A percentile compares a stretch with the other conserved stretches of the same genome.
These are phyloP conservation scores for Nigrograna mackinnonii DNA, from an alignment of 2,329 filamentous ascomycete genomes.

Conservation along the genomic window DNA sequence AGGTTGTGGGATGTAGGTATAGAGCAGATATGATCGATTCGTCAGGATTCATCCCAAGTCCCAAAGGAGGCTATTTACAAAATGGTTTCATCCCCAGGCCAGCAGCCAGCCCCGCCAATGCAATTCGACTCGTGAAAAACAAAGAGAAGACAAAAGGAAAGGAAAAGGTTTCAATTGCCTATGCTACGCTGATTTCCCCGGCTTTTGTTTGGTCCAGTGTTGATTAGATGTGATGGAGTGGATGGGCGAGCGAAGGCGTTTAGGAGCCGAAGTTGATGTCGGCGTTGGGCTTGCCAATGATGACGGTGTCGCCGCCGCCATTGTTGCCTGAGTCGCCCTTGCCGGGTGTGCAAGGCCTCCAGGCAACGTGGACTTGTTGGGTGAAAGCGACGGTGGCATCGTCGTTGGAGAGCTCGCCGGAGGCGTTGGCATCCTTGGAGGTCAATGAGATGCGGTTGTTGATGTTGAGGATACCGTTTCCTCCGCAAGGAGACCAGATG, in stretches of 20 bases:
- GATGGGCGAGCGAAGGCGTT: too few species aligned
- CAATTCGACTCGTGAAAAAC: too few species aligned
- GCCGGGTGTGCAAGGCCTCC: slow-evolving; percentile 30
- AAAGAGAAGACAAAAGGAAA: background rate
- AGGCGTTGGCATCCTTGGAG: slow-evolving; percentile 17
- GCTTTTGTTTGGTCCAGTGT: too few species aligned
- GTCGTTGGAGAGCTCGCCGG: slow-evolving; percentile 35
- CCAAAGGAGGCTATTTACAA: too few species aligned
- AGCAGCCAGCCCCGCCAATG: too few species aligned
- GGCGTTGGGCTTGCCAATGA: slow-evolving; percentile 23
- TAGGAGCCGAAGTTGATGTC: slow-evolving; percentile 19
- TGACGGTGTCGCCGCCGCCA: slow-evolving; percentile 21
- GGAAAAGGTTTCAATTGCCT: background rate
- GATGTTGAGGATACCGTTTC: slow-evolving; percentile 35
- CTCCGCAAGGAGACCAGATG: slow-evolving; percentile 38
- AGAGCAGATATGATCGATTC: too few species aligned
- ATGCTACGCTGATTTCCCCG: too few species aligned
- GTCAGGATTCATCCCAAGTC: too few species aligned
- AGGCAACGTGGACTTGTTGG: slow-evolving; percentile 37
- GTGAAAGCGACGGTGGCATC: slow-evolving; percentile 40
- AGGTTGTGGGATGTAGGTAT: too few species aligned
- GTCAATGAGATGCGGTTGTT: slow-evolving; percentile 36
- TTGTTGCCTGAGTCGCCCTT: slow-evolving; percentile 6
- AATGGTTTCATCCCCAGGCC: too few species aligned
- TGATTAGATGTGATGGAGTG: too few species aligned